Base-by-base conservation (phyloP, 805 yeast genomes). In the Starmerella powellii region DNA sequence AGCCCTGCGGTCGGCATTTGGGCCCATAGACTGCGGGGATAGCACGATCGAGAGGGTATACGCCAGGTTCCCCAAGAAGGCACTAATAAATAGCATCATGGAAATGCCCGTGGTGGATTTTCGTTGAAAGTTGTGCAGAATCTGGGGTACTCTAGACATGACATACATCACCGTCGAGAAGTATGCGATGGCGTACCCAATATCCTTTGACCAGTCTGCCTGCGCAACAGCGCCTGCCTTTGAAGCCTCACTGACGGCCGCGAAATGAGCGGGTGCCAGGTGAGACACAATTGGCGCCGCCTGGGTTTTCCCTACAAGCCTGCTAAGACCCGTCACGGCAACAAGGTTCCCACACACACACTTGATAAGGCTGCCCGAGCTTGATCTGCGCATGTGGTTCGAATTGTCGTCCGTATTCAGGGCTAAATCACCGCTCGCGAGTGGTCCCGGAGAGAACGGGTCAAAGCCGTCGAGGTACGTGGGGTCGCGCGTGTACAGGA, bases 21-120 rank as follows among this genome's bases (percentile, higher is more conserved):
- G 42, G 59, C 74, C 76, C 12, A 50, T 67, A 66, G 62, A 82
- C 24, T 52, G 50, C 2, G 66, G 60, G 10, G 61, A 51, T 37
- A 83, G 74, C 32, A 86, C 51, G 21, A 88, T 85, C 6, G 94
- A 80, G 6, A 74, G 51, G 0, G 91, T 74, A 59, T 88, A 87
- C 1, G 85, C 72, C 29, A 77, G 51, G 59, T 88, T 88, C 3
- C 94, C 94, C 19, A 74, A 41, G 34, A 87, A 64, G 1, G 95
- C 94, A 16, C 88, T 74, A 10, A 73, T 73, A 59, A 87, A 87
- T 19, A 86, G 65, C 34, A 81, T 60, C 18, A 93, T 84, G 1
- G 95, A 81, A 2, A 86, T 67, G 2, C 95, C 96, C 27, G 80
- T 78, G 0, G 93, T 91, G 1, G 95, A 82, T 57, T 82, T 81